Evolutionary conservation across 495 filamentous ascomycete species (phyloP), one percentile per base, ranked within the genome.

Genomic region (Trichoderma erinaceum): DNA sequence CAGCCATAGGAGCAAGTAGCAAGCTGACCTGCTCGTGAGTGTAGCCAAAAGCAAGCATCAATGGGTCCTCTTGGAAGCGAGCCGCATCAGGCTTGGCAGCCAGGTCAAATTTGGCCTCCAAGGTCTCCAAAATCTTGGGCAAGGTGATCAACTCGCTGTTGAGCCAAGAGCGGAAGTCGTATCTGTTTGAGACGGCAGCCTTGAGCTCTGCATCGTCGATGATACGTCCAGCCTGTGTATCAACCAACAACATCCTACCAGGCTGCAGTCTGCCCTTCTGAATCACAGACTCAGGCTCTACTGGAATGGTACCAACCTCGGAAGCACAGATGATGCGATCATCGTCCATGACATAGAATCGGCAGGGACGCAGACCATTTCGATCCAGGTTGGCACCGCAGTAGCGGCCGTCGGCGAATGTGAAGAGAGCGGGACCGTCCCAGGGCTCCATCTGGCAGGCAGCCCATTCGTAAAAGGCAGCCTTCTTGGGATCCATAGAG

Each of bases 381-480:
- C 95, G 89, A 81, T 99, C 95, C n/a, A 99, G 85, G 74, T 97
- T 98, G 66, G 95, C 95, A 84, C 95, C 95, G 73, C 95, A 99
- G 82, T 96, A 99, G 69, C 95, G 87, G 65, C 95, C 95, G 78
- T 99, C 95, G 35, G 96, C 91, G 78, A 99, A 99, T 3, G 94
- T 97, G 82, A 99, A 99, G 29, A 99, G 86, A 69, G 95, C 95
- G 18, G 95, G 95, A 11, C 95, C 95, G 78, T 99, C 95, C 95
- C 95, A 99, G 35, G 95, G 94, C 81, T 99, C 95, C 95, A 99
- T 99, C 83, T 97, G 90, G 79, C 95, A 99, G 58, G 93, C 94
- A 69, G 95, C 95, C 95, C 95, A 99, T 78, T 99, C 95, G 79
- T 99, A 99, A 80, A 97, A 99, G 48, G 95, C 94, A 38, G 94